Conservation (phyloP, 2,329 filamentous ascomycete genomes). For the Aureobasidium sp. region DNA sequence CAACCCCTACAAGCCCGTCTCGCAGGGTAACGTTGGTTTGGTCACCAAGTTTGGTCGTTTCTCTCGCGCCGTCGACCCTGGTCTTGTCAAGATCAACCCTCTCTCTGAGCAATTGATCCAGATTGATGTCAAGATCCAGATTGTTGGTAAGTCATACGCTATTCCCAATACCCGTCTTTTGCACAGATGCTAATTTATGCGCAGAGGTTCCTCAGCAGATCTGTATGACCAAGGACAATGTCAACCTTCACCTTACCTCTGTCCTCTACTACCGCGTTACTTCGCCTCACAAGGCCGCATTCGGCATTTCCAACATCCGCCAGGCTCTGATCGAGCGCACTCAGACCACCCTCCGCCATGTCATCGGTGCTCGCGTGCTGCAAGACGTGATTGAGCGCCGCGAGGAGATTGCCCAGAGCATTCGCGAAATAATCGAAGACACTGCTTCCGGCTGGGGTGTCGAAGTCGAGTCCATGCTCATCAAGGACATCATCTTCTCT, state of each 20-base stretch:
- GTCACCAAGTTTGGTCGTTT: conserved; percentile 95
- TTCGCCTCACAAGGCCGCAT: conserved; percentile 91
- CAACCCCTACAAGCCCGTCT: conserved; percentile 89
- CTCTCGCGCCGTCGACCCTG: conserved; percentile 90
- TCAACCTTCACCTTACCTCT: conserved; percentile 83
- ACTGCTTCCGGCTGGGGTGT: conserved; percentile 92
- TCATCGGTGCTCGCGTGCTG: conserved; percentile 87
- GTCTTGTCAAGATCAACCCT: conserved; percentile 95
- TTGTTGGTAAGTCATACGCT: conserved; percentile 49
- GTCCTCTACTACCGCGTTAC: conserved; percentile 99
- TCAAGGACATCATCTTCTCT: conserved; percentile 98
- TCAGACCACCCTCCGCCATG: conserved; percentile 93
- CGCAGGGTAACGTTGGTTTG: conserved; percentile 88
- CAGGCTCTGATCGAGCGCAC: conserved; percentile 97
- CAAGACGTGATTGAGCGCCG: conserved; percentile 98
- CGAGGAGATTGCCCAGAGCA: conserved; percentile 91
- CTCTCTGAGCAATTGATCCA: conserved; percentile 82
- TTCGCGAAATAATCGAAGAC: conserved; percentile 95
- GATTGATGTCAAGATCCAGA: conserved; percentile 98
- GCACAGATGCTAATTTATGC: background rate
- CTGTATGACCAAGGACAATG: conserved; percentile 99
- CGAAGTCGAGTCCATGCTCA: conserved; percentile 93
- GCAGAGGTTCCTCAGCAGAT: conserved; percentile 84
- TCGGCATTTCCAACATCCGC: conserved; percentile 88
- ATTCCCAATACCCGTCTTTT: background rate